Conservation (phyloP, 306 rosid species). For the Vigna radiata region DNA sequence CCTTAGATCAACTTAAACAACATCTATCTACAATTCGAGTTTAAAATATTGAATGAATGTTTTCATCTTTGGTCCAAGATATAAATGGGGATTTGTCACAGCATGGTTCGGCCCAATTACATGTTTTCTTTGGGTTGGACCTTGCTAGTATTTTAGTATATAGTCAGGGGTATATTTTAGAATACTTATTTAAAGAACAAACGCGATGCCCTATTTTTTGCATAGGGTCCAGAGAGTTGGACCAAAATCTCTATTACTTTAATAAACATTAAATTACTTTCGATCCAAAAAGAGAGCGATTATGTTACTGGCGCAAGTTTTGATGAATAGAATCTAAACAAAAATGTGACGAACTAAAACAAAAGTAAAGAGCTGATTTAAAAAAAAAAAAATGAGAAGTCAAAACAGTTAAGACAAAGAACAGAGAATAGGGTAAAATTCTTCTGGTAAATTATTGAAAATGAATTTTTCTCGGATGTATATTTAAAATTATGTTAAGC, state of each 20-base stretch:
- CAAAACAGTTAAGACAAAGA: neutral
- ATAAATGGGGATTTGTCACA: neutral
- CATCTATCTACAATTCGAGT: neutral
- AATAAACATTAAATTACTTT: neutral
- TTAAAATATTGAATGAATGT: slow-evolving; percentile 40
- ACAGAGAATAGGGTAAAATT: neutral
- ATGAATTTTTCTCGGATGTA: too few relatives aligned
- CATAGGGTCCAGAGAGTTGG: too few relatives aligned
- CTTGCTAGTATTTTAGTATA: neutral
- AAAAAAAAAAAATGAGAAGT: neutral
- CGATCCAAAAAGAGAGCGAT: too few relatives aligned
- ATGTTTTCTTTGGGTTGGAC: neutral
- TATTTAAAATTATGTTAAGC: too few relatives aligned
- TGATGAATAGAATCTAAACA: neutral
- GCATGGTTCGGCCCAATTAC: neutral
- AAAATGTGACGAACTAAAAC: neutral
- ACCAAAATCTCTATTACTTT: neutral
- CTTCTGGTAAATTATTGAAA: too few relatives aligned
- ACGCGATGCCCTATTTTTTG: too few relatives aligned
- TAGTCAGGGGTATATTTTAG: too few relatives aligned
- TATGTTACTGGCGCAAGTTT: neutral
- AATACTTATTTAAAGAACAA: too few relatives aligned
- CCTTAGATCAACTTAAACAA: too few relatives aligned
- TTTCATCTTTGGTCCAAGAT: slow-evolving; percentile 54
- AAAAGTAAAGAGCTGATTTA: too few relatives aligned